Percentiles rank a stretch among this genome's conserved stretches.
These are phyloP conservation scores for Ajuga reptans DNA, from an alignment of 305 asterid genomes.

Conservation along the genomic window DNA sequence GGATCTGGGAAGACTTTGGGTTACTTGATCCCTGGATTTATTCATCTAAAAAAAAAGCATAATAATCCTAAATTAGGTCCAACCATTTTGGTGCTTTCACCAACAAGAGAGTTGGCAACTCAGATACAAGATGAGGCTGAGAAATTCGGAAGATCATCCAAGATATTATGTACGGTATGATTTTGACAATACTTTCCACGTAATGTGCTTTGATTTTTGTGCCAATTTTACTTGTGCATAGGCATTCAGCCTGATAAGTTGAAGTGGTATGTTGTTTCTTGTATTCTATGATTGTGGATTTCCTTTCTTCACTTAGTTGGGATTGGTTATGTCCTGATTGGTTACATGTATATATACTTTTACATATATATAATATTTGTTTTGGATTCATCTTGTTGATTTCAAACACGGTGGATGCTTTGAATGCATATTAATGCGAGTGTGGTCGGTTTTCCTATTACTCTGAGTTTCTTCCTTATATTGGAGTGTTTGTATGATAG, in stretches of 20 bases:
- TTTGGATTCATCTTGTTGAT: neutral
- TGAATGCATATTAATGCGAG: slow-evolving; percentile 1
- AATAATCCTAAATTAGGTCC: slow-evolving; percentile 74
- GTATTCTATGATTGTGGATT: slow-evolving; percentile 6
- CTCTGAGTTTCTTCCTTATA: slow-evolving; percentile 17
- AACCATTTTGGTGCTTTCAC: slow-evolving; percentile 81
- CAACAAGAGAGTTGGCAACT: slow-evolving; percentile 90
- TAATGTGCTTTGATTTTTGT: neutral
- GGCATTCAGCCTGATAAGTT: slow-evolving; percentile 1
- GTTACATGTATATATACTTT: neutral
- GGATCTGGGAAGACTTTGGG: slow-evolving; percentile 96
- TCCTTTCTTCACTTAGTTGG: neutral
- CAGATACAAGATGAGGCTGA: slow-evolving; percentile 89
- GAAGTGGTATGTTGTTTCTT: slow-evolving; percentile 5
- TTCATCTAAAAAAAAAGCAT: slow-evolving; percentile 51
- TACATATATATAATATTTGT: neutral
- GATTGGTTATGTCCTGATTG: neutral
- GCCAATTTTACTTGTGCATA: neutral
- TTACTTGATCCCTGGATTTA: slow-evolving; percentile 82
- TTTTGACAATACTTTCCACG: slow-evolving; percentile 5
- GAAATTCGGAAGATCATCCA: slow-evolving; percentile 73
- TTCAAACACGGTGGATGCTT: neutral
- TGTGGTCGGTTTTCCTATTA: slow-evolving; percentile 2
- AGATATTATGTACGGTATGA: slow-evolving; percentile 75
- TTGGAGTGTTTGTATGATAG: slow-evolving; percentile 26